These are phyloP conservation scores for Oenanthe javanica DNA, from an alignment of 140 eudicot species.

Conservation along the genomic window DNA sequence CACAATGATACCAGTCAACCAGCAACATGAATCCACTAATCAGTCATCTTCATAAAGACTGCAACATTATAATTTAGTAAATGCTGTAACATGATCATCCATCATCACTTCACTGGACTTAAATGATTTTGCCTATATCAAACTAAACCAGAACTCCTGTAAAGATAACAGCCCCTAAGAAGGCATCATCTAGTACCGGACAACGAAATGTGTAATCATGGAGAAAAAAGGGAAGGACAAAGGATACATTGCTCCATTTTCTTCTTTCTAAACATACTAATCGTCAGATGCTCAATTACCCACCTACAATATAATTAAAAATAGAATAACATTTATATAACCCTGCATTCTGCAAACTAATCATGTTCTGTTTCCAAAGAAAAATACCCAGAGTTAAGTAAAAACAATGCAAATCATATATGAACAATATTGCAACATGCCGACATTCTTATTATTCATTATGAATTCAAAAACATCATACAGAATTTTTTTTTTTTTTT, in stretches of 20 bases:
- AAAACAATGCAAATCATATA: neutral
- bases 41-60: too few species aligned
- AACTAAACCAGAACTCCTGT: neutral
- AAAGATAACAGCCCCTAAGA: neutral
- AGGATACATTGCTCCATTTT: conserved; percentile 44
- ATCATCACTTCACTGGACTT: neutral
- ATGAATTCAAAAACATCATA: neutral
- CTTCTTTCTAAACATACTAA: conserved; percentile 51
- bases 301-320: conserved; percentile 28
- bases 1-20: neutral
- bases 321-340: neutral
- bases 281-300: conserved; percentile 15
- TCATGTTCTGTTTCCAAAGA: neutral
- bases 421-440: neutral
- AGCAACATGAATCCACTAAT: neutral
- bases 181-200: neutral
- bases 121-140: neutral
- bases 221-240: neutral
- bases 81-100: too few species aligned
- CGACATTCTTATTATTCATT: neutral
- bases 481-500: too few species aligned
- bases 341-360: neutral
- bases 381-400: neutral
- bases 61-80: neutral
- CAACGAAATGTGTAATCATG: neutral